Conservation (phyloP, 2,329 filamentous ascomycete species). For the Septoria linicola region DNA sequence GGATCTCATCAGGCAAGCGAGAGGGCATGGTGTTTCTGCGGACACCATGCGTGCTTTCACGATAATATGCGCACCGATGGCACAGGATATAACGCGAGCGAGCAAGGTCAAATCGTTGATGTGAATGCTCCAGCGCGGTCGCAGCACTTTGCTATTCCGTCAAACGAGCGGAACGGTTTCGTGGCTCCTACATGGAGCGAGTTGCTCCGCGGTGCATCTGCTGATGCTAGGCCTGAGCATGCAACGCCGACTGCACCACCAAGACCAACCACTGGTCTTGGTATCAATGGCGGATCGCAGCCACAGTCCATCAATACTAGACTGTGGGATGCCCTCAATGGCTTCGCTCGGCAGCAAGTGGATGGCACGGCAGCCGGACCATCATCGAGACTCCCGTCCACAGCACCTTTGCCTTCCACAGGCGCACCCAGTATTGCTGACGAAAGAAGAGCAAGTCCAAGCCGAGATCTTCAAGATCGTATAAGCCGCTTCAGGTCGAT, state of each 20-base stretch:
- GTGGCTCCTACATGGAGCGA: slow-evolving; percentile 28
- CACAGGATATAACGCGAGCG: not conserved
- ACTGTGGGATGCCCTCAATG: slow-evolving; percentile 39
- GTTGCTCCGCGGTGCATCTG: slow-evolving; percentile 20
- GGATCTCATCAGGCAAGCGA: slow-evolving; percentile 30
- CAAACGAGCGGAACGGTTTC: slow-evolving; percentile 13
- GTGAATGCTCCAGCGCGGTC: slow-evolving; percentile 4
- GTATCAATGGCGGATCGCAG: slow-evolving; percentile 28
- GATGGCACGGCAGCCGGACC: slow-evolving; percentile 28
- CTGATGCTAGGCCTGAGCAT: slow-evolving; percentile 13
- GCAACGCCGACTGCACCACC: not conserved
- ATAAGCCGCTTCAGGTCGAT: slow-evolving; percentile 21
- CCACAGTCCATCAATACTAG: slow-evolving; percentile 34
- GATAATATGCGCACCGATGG: slow-evolving; percentile 19
- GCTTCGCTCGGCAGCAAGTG: slow-evolving; percentile 36
- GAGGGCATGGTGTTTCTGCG: slow-evolving; percentile 52
- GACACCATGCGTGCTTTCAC: slow-evolving; percentile 60
- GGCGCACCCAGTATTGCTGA: slow-evolving; percentile 35
- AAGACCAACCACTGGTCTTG: slow-evolving; percentile 28
- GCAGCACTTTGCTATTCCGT: slow-evolving; percentile 11
- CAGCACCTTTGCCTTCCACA: slow-evolving; percentile 29
- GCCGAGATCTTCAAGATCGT: slow-evolving; percentile 13
- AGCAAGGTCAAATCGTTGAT: not conserved
- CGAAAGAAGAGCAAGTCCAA: slow-evolving; percentile 25
- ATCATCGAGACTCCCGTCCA: slow-evolving; percentile 30